Evolutionary conservation across 2,329 filamentous ascomycete genomes (phyloP).

Genomic region (Arthrobotrys megalospora): DNA sequence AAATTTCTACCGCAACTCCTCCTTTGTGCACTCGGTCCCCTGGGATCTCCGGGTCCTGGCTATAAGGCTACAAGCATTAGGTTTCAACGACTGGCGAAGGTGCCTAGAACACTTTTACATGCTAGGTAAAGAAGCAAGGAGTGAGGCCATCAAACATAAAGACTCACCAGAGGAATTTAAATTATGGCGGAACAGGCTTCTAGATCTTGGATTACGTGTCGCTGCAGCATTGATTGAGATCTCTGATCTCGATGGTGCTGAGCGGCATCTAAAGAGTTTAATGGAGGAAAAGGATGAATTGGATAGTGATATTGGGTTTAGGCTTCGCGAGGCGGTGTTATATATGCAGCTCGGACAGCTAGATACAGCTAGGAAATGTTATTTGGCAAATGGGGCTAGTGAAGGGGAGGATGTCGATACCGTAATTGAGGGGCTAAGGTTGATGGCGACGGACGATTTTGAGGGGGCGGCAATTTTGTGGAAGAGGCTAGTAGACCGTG

Average conservation of each 20-base stretch:
- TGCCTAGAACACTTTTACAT: constrained; percentile 94
- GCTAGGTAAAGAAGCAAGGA: constrained; percentile 82
- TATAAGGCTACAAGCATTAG: constrained; percentile 86
- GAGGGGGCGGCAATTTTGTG: constrained; percentile 54
- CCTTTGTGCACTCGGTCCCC: constrained; percentile 78
- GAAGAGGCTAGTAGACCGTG: constrained; percentile 51
- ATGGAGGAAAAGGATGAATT: constrained; percentile 63
- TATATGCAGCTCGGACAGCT: constrained; percentile 57
- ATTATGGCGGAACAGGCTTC: constrained; percentile 80
- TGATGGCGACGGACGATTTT: constrained; percentile 57
- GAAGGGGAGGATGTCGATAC: constrained; percentile 54
- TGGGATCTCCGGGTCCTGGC: constrained; percentile 89
- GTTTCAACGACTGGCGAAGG: constrained; percentile 85
- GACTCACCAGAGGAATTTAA: constrained; percentile 72
- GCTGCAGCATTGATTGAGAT: constrained; percentile 82
- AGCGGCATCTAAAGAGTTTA: constrained; percentile 78
- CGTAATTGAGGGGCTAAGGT: constrained; percentile 49
- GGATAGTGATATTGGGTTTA: constrained; percentile 41
- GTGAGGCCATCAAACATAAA: constrained; percentile 72
- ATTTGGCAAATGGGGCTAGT: constrained; percentile 40
- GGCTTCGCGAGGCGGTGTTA: constrained; percentile 50
- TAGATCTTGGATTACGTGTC: constrained; percentile 80
- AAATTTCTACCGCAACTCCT: constrained; percentile 73
- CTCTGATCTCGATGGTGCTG: constrained; percentile 86
- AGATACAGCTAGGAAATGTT: constrained; percentile 57